A percentile compares a stretch with the other conserved stretches of the same genome.
These are phyloP conservation scores for Cystobasidium pallidum DNA, from an alignment of 1,284 basidiomycete species.

Conservation along the genomic window DNA sequence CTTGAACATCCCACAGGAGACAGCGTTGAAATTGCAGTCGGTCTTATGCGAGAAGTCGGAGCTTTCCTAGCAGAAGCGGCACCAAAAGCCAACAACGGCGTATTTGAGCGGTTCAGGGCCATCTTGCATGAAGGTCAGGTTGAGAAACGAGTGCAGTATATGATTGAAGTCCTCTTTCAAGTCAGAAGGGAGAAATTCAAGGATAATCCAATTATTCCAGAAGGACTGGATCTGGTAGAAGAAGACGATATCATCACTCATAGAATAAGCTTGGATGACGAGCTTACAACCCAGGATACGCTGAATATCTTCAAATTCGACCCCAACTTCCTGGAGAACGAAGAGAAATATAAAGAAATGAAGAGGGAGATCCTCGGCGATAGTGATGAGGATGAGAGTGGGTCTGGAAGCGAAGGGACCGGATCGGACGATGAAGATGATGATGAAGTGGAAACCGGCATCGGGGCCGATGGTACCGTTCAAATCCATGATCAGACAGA, in stretches of 20 bases:
- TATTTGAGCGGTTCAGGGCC: slow-evolving; percentile 94
- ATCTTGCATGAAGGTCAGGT: slow-evolving; percentile 94
- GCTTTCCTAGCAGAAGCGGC: slow-evolving; percentile 91
- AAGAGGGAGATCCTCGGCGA: slow-evolving; percentile 89
- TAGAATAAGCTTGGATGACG: slow-evolving; percentile 85
- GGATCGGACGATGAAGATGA: slow-evolving; percentile 68
- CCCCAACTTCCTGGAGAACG: slow-evolving; percentile 83
- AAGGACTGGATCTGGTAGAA: slow-evolving; percentile 93
- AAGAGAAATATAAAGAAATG: slow-evolving; percentile 89
- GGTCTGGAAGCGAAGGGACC: slow-evolving; percentile 59
- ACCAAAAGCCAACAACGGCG: slow-evolving; percentile 87
- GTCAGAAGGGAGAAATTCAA: slow-evolving; percentile 98
- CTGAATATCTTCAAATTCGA: slow-evolving; percentile 97
- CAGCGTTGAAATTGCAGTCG: slow-evolving; percentile 96
- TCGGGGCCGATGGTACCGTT: slow-evolving; percentile 65
- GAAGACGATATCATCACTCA: slow-evolving; percentile 98
- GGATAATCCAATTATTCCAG: slow-evolving; percentile 91
- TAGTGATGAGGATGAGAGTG: slow-evolving; percentile 64
- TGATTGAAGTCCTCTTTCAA: slow-evolving; percentile 99
- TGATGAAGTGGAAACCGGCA: slow-evolving; percentile 58
- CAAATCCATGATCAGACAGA: slow-evolving; percentile 94
- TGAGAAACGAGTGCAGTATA: slow-evolving; percentile 96
- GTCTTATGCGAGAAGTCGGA: slow-evolving; percentile 96
- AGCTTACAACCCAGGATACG: slow-evolving; percentile 89
- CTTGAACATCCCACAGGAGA: slow-evolving; percentile 96